These are phyloP conservation scores for Ophiostoma pallidulum DNA, from an alignment of 2,329 filamentous ascomycete genomes.

Conservation along the genomic window DNA sequence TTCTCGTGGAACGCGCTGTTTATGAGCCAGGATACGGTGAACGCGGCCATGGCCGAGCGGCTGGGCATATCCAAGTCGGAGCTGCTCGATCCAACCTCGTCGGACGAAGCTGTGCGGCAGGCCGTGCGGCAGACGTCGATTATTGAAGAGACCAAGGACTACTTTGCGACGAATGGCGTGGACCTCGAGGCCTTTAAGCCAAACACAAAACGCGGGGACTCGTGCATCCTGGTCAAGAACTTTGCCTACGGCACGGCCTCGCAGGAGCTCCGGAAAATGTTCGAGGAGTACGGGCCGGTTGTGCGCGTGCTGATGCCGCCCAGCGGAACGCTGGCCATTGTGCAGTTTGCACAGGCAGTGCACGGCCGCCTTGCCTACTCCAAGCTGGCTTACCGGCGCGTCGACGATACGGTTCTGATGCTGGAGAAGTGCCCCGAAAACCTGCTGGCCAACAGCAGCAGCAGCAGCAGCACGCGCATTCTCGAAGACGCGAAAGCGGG, in stretches of 20 bases:
- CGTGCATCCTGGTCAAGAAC: conserved; percentile 86
- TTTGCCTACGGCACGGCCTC: conserved; percentile 74
- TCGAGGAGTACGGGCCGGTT: conserved; percentile 78
- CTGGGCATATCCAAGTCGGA: conserved; percentile 87
- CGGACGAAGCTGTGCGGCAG: conserved; percentile 91
- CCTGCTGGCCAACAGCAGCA: conserved; percentile 47
- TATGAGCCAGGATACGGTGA: conserved; percentile 93
- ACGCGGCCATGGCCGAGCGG: conserved; percentile 76
- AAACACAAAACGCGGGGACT: conserved; percentile 67
- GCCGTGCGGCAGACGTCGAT: conserved; percentile 84
- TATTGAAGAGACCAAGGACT: conserved; percentile 92
- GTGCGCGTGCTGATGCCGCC: conserved; percentile 83
- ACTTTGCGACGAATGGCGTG: conserved; percentile 79
- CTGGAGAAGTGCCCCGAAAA: conserved; percentile 87
- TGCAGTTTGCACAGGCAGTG: conserved; percentile 71
- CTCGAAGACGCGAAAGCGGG: conserved; percentile 25
- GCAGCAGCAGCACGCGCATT: conserved; percentile 14
- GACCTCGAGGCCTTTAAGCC: conserved; percentile 88
- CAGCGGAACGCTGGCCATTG: conserved; percentile 84
- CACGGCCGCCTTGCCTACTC: conserved; percentile 78
- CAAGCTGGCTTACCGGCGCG: conserved; percentile 75
- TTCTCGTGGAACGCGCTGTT: conserved; percentile 99
- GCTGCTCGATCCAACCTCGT: conserved; percentile 86
- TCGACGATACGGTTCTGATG: conserved; percentile 86
- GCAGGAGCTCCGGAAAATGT: conserved; percentile 69